A percentile compares a stretch with the other conserved stretches of the same genome.
These are phyloP conservation scores for Agarophyton chilense DNA, from an alignment of 23 red algal species.

Conservation along the genomic window DNA sequence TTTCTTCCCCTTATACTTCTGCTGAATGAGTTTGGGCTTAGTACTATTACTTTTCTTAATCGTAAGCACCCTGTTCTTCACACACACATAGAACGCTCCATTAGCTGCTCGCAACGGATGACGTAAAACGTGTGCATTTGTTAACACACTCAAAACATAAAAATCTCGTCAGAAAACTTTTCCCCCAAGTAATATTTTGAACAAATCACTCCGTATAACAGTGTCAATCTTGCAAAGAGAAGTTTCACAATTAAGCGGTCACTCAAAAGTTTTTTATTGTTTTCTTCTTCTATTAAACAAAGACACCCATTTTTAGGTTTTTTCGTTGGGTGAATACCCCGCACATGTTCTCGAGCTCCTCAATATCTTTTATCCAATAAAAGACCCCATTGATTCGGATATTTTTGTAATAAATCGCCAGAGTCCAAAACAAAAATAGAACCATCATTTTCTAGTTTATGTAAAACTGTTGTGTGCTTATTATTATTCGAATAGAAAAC, in stretches of 20 bases:
- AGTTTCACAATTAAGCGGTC: not conserved
- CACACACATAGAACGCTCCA: not conserved
- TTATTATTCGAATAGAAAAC: not conserved
- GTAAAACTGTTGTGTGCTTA: no score
- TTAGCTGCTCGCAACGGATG: not conserved
- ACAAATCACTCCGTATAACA: slow-evolving; percentile 2
- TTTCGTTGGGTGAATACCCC: no score
- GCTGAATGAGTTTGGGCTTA: not conserved
- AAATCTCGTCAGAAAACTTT: slow-evolving; percentile 5
- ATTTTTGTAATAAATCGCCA: no score
- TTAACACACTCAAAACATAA: not conserved
- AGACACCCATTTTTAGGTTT: not conserved
- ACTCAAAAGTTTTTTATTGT: not conserved
- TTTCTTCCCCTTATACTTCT: not conserved
- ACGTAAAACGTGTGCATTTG: slow-evolving; percentile 14
- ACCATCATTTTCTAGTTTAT: no score
- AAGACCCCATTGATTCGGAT: slow-evolving; percentile 7
- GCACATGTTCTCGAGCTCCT: not conserved
- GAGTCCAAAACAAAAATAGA: no score
- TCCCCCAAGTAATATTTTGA: slow-evolving; percentile 9
- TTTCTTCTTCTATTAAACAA: not conserved
- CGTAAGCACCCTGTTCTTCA: not conserved
- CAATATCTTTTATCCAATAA: slow-evolving; percentile 11
- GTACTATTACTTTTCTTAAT: not conserved
- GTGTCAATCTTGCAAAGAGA: no score